Evolutionary conservation across 345 rosid genomes (phyloP).

Genomic region (Reutealis trisperma): DNA sequence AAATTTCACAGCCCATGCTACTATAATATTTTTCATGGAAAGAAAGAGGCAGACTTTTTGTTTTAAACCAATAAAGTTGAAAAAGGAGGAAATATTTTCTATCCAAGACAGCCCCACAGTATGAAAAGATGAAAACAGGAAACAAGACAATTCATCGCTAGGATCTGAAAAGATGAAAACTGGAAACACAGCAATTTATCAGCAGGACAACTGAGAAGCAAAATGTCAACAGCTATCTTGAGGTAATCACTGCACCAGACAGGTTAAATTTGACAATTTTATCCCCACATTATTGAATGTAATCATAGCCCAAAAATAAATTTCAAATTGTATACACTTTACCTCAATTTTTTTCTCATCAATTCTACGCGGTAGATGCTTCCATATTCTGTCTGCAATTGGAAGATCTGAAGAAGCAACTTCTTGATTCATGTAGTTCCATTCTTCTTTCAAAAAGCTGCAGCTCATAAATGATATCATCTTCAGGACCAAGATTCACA

Average conservation of each 20-base stretch:
- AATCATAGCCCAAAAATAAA: too few relatives aligned
- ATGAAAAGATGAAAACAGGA: neutral
- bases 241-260: constrained; percentile 1
- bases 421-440: constrained; percentile 62
- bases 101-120: neutral
- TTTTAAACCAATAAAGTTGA: neutral
- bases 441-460: constrained; percentile 80
- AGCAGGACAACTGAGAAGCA: neutral
- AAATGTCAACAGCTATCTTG: neutral
- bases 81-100: neutral
- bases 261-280: neutral
- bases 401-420: constrained; percentile 54
- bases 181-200: too few relatives aligned
- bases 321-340: neutral
- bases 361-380: constrained; percentile 56
- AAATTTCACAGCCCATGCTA: too few relatives aligned
- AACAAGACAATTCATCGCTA: too few relatives aligned
- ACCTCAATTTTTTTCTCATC: constrained; percentile 45
- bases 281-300: neutral
- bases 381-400: constrained; percentile 62
- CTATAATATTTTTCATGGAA: neutral
- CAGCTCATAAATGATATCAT: constrained; percentile 6
- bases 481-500: constrained; percentile 17
- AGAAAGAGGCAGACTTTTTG: neutral
- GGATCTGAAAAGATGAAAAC: neutral